Evolutionary conservation across 2,329 filamentous ascomycete genomes (phyloP).

Genomic region (Teratosphaeria viscida): DNA sequence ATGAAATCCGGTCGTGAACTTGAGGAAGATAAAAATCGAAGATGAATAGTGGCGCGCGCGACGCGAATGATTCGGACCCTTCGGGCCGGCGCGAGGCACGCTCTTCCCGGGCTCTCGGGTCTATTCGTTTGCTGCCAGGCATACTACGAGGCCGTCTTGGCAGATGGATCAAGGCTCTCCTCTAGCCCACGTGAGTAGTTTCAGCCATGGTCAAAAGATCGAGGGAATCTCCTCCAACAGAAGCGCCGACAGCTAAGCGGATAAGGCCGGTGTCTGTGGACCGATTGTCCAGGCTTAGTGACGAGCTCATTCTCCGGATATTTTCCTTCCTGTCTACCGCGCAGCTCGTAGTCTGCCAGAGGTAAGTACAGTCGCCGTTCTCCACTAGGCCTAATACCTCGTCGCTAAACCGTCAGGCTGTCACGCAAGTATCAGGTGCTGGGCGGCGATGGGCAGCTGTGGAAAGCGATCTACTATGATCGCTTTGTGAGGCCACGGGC

Average conservation of each 20-base stretch:
- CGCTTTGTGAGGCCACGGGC: constrained; percentile 77
- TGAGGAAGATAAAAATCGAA: no score
- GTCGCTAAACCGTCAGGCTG: constrained; percentile 45
- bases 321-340: constrained; percentile 63
- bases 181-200: background rate
- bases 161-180: background rate
- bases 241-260: constrained; percentile 35
- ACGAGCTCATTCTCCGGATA: constrained; percentile 79
- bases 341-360: constrained; percentile 55
- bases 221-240: constrained; percentile 13
- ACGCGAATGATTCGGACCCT: background rate
- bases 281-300: constrained; percentile 62
- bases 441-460: constrained; percentile 73
- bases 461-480: constrained; percentile 80
- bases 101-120: background rate
- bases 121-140: background rate
- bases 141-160: background rate
- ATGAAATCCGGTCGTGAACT: background rate
- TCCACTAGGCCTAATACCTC: background rate
- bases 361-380: constrained; percentile 29
- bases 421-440: constrained; percentile 66
- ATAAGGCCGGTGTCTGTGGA: constrained; percentile 39
- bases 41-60: background rate
- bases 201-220: constrained; percentile 28
- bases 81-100: background rate